These are phyloP conservation scores for Penicillium verhagenii DNA, from an alignment of 495 filamentous ascomycete species.

Conservation along the genomic window DNA sequence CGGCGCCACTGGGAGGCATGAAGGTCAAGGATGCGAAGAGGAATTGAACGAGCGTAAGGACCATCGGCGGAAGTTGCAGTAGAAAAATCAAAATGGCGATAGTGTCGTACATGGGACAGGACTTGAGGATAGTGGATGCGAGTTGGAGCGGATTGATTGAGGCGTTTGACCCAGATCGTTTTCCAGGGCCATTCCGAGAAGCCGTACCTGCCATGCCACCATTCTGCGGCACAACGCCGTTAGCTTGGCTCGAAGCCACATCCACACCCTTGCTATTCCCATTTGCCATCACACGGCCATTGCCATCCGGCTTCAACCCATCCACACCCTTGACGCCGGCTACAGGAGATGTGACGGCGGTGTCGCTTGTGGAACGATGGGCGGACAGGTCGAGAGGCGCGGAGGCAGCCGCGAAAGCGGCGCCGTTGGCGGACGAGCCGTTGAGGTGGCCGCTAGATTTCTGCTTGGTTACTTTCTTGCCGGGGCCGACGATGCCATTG, in stretches of 20 bases:
- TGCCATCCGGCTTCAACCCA: conserved; percentile 35
- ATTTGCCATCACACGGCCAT: conserved; percentile 38
- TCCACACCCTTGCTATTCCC: conserved; percentile 42
- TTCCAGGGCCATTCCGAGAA: conserved; percentile 48
- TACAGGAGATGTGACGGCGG: conserved; percentile 36
- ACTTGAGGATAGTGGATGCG: conserved; percentile 80
- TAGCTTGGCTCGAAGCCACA: conserved; percentile 39
- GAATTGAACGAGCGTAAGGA: conserved; percentile 86
- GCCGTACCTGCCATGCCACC: conserved; percentile 30
- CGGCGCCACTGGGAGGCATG: conserved; percentile 66
- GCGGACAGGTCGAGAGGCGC: conserved; percentile 46
- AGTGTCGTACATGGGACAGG: conserved; percentile 91
- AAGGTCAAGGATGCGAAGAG: conserved; percentile 93
- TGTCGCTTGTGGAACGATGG: conserved; percentile 41
- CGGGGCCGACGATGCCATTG: conserved; percentile 80
- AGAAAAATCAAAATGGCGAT: conserved; percentile 98
- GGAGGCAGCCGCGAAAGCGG: conserved; percentile 36
- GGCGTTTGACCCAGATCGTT: conserved; percentile 61
- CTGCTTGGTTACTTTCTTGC: conserved; percentile 74
- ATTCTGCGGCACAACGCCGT: conserved; percentile 37
- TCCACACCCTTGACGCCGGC: conserved; percentile 35
- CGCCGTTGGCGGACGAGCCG: conserved; percentile 52
- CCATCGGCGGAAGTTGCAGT: conserved; percentile 89
- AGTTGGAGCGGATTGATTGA: conserved; percentile 66
- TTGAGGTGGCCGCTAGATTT: conserved; percentile 63